A percentile compares a stretch with the other conserved stretches of the same genome.
Conservation (phyloP, 129 eudicot genomes). For the Saussurea involucrata region DNA sequence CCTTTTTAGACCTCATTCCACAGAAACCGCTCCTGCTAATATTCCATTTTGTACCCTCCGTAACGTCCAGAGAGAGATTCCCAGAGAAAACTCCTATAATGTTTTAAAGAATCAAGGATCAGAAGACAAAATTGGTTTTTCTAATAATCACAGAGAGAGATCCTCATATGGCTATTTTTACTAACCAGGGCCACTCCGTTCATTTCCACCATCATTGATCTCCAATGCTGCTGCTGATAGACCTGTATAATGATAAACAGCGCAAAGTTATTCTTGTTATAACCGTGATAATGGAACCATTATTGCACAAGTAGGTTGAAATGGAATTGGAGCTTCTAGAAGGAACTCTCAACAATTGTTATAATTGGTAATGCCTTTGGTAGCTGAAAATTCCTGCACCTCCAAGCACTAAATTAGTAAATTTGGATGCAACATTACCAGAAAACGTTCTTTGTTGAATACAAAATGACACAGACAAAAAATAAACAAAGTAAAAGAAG, state of each 20-base stretch:
- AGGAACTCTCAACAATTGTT: background rate
- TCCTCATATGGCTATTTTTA: slow-evolving; percentile 6
- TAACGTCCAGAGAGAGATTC: slow-evolving; percentile 76
- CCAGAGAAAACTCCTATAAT: slow-evolving; percentile 80
- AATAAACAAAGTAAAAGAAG: background rate
- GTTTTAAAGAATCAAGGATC: background rate
- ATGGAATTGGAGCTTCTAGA: background rate
- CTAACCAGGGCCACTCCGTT: slow-evolving; percentile 56
- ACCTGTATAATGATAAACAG: slow-evolving; percentile 24
- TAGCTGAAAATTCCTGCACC: background rate
- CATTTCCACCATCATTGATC: slow-evolving; percentile 57
- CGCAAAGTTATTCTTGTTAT: background rate
- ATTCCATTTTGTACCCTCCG: slow-evolving; percentile 75
- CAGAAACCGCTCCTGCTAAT: slow-evolving; percentile 93
- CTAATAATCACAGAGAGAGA: background rate
- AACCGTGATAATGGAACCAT: background rate
- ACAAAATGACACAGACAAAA: background rate
- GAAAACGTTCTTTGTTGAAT: background rate
- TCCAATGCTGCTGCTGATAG: slow-evolving; percentile 96
- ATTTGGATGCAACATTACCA: background rate
- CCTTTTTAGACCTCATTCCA: slow-evolving; percentile 99
- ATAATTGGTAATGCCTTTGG: background rate
- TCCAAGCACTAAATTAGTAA: background rate
- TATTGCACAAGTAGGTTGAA: background rate
- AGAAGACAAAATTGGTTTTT: background rate